phyloP scores from a whole-genome alignment of 805 yeast genomes.

The Cyberlindnera sargentensis region DNA sequence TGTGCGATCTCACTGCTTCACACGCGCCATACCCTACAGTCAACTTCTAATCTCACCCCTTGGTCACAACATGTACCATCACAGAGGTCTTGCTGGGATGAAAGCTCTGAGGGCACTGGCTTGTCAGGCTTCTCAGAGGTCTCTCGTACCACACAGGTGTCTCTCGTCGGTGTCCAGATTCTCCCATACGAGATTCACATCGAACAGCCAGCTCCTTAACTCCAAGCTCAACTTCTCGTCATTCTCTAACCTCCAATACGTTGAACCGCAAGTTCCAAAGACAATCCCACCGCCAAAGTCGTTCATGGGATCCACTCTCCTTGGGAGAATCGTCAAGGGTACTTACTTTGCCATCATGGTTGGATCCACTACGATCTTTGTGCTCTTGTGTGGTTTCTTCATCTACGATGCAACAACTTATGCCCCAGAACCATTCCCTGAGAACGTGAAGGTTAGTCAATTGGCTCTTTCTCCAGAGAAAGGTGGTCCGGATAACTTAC shows the following conservation, averaged over 20 bases:
- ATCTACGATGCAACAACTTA: conserved; percentile 66
- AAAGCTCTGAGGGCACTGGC: no score
- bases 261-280: conserved; percentile 13
- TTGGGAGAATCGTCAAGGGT: conserved; percentile 29
- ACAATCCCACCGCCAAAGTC: conserved; percentile 18
- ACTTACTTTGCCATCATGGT: conserved; percentile 35
- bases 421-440: conserved; percentile 32
- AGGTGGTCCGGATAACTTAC: conserved; percentile 71
- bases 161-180: neutral
- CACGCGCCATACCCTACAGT: no score
- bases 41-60: no score
- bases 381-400: conserved; percentile 44
- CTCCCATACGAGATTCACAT: neutral
- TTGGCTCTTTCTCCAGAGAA: conserved; percentile 45
- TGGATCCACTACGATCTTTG: conserved; percentile 35
- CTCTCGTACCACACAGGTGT: neutral
- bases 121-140: no score
- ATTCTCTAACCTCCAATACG: neutral
- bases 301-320: conserved; percentile 20
- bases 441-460: conserved; percentile 41
- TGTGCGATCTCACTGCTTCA: no score
- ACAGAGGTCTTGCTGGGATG: no score
- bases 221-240: conserved; percentile 1
- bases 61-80: no score
- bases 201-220: neutral